Evolutionary conservation across 2,329 filamentous ascomycete genomes (phyloP).

Genomic region (Alternaria triticimaculans): DNA sequence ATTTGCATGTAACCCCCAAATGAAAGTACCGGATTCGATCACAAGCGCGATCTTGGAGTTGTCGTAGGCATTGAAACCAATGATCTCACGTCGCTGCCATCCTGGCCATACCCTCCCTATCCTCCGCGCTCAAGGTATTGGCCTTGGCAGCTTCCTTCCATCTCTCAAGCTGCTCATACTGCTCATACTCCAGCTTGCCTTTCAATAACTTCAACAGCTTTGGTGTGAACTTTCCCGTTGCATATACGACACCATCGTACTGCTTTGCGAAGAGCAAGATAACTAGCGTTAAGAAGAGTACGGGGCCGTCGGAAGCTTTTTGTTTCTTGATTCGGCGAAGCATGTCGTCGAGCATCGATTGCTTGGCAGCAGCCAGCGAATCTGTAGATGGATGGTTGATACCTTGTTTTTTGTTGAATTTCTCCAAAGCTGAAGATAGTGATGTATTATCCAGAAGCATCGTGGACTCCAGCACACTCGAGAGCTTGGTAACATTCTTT

Average conservation of each 20-base stretch:
- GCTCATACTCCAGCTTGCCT: slow-evolving; percentile 20
- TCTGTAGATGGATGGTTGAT: slow-evolving; percentile 14
- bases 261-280: slow-evolving; percentile 42
- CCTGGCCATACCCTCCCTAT: slow-evolving; percentile 42
- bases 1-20: background rate
- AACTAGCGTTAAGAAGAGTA: slow-evolving; percentile 47
- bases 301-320: slow-evolving; percentile 42
- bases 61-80: background rate
- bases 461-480: slow-evolving; percentile 25
- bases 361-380: slow-evolving; percentile 29
- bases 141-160: slow-evolving; percentile 49
- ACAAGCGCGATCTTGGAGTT: background rate
- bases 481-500: slow-evolving; percentile 41
- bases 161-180: slow-evolving; percentile 40
- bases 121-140: slow-evolving; percentile 37
- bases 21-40: background rate
- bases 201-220: slow-evolving; percentile 49
- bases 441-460: slow-evolving; percentile 14
- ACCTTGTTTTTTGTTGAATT: slow-evolving; percentile 44
- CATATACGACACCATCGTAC: slow-evolving; percentile 46
- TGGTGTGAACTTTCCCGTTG: slow-evolving; percentile 51
- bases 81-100: slow-evolving; percentile 24
- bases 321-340: slow-evolving; percentile 43
- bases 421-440: slow-evolving; percentile 31
- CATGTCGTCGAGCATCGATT: slow-evolving; percentile 41